Evolutionary conservation across 805 yeast genomes (phyloP), one percentile per base, ranked within the genome.

Genomic region (Kodamaea kaohsiungensis): DNA sequence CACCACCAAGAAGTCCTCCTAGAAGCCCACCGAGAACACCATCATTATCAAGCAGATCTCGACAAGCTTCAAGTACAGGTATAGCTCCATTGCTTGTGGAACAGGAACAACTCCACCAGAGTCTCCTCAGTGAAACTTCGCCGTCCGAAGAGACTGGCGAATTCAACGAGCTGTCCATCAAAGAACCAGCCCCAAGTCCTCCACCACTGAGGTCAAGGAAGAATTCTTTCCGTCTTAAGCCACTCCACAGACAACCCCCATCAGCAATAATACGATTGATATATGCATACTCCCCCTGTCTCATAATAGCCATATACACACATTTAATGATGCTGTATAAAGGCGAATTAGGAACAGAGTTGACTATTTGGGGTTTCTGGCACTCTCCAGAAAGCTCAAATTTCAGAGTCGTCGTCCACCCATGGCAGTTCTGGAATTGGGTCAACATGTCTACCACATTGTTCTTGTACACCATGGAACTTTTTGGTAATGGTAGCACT

Each of bases 341-440:
- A 50, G 90, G 91, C 50, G 87, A 85, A 65, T 73, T 88, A 53
- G 89, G 86, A 46, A 76, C 82, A 13, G 87, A 87, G 54, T 68
- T 85, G 49, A 77, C 79, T 59, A 63, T 85, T 18, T 85, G 88
- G 88, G 83, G 83, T 2, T 75, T 81, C 67, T 78, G 82, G 82
- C 60, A 57, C 22, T 59, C 54, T 40, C 60, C 58, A 7, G 40
- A 49, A 18, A 47, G 51, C 10, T 43, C 55, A 43, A 64, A 69
- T 46, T 59, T 67, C 39, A 56, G 58, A 16, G 60, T 71, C 12
- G 61, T 68, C 5, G 79, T 81, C 25, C 84, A 86, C 66, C 87
- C 97, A n/a, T 88, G 96, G 90, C 91, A 91, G 63, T 89, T 95
- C 67, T 93, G 99, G 98, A 90, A 92, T 63, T 93, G 98, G 98